Evolutionary conservation across 352 stramenopile species (phyloP), one percentile per base, ranked within the genome.

Genomic region (Phytophthora sp.): DNA sequence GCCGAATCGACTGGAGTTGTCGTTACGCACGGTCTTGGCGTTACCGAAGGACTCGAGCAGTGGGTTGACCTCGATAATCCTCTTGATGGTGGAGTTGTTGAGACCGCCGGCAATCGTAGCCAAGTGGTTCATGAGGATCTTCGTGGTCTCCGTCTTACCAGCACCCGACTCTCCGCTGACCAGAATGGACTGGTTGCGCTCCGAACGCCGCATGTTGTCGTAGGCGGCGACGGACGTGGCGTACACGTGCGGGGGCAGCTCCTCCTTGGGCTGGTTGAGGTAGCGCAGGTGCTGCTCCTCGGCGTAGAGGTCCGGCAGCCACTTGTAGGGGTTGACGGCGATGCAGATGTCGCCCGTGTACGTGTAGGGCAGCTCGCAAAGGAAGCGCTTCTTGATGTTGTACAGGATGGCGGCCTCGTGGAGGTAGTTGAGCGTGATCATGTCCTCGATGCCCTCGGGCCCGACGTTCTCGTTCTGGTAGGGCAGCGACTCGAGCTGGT

Each of bases 21-120:
- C 92, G 77, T 99, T 99, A n/a, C 97, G 80, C 13, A 98, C 81
- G 0, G 97, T 99, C 68, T 98, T 97, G 55, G 97, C 96, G 72
- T 99, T 99, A 66, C 97, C 97, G 75, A 99, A 99, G 10, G 92
- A 95, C 80, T 99, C 97, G 2, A 99, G 82, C 38, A 99, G 82
- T n/a, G 97, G 97, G 77, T 99, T 99, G 17, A 97, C 96, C 52
- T 97, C 95, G 21, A 99, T 89, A 48, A 99, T 98, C 54, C 94
- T 90, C 61, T 98, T 98, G 60, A 98, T 97, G 23, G 96, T 97
- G n/a, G 79, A 84, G 77, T 98, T 91, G 79, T 98, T 95, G 10
- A 91, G 43, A 32, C 80, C 79, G 20, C 84, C 84, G 21, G 80
- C 82, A 56, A 92, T 94, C 8, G 80, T 88, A 15, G 88, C 87